These are phyloP conservation scores for Lentinus tigrinus DNA, from an alignment of 768 basidiomycete species.

Conservation along the genomic window DNA sequence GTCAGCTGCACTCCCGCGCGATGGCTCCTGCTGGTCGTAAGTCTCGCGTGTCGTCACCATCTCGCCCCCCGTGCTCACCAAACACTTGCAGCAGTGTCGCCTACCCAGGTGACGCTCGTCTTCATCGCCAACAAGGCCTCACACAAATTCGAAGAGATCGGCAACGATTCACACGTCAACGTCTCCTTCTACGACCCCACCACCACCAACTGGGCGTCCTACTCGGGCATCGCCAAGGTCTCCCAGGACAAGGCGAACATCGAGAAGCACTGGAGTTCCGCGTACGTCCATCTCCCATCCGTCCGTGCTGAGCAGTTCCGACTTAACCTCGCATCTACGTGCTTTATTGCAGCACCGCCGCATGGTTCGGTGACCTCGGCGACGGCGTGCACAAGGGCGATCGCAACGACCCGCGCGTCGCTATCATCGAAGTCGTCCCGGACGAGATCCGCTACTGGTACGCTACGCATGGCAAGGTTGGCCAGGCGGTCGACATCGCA, in stretches of 20 bases:
- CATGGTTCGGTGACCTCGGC: slow-evolving; percentile 86
- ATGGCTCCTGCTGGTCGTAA: slow-evolving; percentile 74
- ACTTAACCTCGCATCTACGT: neutral
- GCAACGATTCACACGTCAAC: slow-evolving; percentile 76
- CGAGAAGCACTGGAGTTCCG: slow-evolving; percentile 59
- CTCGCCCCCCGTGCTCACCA: neutral
- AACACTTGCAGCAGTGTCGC: slow-evolving; percentile 36
- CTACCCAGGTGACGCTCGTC: slow-evolving; percentile 52
- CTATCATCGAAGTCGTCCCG: slow-evolving; percentile 76
- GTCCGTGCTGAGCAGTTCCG: neutral
- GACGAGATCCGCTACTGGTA: slow-evolving; percentile 83
- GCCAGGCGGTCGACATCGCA: slow-evolving; percentile 60
- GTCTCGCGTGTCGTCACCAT: slow-evolving; percentile 19
- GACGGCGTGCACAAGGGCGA: slow-evolving; percentile 87
- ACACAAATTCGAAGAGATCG: slow-evolving; percentile 73
- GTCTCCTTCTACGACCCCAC: slow-evolving; percentile 71
- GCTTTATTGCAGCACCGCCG: slow-evolving; percentile 57
- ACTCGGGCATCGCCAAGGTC: slow-evolving; percentile 69
- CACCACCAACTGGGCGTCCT: slow-evolving; percentile 79
- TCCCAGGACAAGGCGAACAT: slow-evolving; percentile 61
- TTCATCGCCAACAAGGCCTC: slow-evolving; percentile 77
- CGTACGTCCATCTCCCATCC: slow-evolving; percentile 32
- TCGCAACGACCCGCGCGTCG: slow-evolving; percentile 73
- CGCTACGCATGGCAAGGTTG: slow-evolving; percentile 56
- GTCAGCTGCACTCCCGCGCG: slow-evolving; percentile 74